These are phyloP conservation scores for Eleusine indica DNA, from an alignment of 176 grass and related monocot genomes.

Conservation along the genomic window DNA sequence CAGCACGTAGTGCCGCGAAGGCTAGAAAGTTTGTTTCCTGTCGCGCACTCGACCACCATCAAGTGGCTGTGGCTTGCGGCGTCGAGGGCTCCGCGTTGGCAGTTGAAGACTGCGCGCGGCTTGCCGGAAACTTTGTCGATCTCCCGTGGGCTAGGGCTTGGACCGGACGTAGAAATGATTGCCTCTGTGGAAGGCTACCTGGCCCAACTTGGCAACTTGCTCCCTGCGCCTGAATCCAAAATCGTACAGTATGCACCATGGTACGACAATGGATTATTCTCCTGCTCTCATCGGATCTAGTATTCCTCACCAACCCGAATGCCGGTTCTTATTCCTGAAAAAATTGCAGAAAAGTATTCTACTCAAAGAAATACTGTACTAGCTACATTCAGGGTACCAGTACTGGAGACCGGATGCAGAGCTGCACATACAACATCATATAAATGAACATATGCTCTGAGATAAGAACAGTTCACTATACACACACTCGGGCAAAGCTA, in stretches of 20 bases:
- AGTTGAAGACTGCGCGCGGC: too few relatives aligned
- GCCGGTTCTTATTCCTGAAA: background rate
- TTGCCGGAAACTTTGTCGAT: too few relatives aligned
- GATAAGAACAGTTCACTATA: constrained; percentile 26
- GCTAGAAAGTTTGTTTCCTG: constrained; percentile 25
- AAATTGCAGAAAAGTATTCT: background rate
- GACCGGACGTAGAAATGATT: background rate
- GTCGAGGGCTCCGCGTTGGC: too few relatives aligned
- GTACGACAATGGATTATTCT: background rate
- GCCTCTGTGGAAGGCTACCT: background rate
- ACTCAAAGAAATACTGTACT: background rate
- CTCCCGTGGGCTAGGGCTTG: background rate
- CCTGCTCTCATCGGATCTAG: background rate
- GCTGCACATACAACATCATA: background rate
- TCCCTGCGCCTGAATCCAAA: background rate
- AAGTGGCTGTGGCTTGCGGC: too few relatives aligned
- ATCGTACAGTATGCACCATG: background rate
- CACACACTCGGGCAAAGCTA: constrained; percentile 26
- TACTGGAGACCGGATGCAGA: background rate
- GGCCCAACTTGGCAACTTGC: constrained; percentile 1
- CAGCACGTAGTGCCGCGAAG: background rate
- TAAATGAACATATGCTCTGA: background rate
- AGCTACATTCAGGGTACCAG: background rate
- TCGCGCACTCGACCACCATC: background rate
- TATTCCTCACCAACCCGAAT: background rate